phyloP scores from a whole-genome alignment of 768 basidiomycete species.

The Scleroderma citrinum region DNA sequence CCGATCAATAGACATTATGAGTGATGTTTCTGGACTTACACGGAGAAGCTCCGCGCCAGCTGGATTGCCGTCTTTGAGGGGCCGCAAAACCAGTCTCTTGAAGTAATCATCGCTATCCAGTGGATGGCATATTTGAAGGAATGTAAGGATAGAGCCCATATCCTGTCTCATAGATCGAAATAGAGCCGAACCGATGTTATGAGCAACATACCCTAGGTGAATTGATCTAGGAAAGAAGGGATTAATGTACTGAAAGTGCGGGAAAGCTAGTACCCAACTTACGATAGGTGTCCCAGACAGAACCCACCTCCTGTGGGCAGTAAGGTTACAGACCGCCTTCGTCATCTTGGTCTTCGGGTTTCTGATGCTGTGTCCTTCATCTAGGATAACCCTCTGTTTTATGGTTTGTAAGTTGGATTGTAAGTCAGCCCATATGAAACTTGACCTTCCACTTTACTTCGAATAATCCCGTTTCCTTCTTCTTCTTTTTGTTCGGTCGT shows the following conservation, averaged over 20 bases:
- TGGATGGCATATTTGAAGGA: conserved; percentile 80
- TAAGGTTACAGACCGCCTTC: conserved; percentile 54
- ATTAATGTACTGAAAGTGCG: not conserved
- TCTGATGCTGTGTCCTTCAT: conserved; percentile 85
- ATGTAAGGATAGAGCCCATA: conserved; percentile 79
- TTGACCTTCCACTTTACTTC: conserved; percentile 72
- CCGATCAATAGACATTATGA: conserved; percentile 5
- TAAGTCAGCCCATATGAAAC: not conserved
- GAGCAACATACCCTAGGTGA: conserved; percentile 53
- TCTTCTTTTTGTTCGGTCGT: conserved; percentile 51
- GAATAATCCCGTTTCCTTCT: conserved; percentile 52
- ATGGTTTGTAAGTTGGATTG: not conserved
- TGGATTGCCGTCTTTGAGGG: conserved; percentile 63
- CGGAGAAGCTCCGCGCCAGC: conserved; percentile 65
- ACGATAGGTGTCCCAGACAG: conserved; percentile 88
- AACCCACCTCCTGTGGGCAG: conserved; percentile 73
- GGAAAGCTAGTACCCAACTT: conserved; percentile 24
- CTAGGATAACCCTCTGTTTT: conserved; percentile 66
- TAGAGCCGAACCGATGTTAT: not conserved
- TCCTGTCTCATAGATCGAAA: conserved; percentile 43
- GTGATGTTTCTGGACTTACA: conserved; percentile 33
- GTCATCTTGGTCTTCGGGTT: conserved; percentile 87
- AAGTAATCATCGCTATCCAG: conserved; percentile 80
- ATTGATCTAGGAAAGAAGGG: conserved; percentile 50
- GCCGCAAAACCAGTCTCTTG: conserved; percentile 72